Evolutionary conservation across 1,284 basidiomycete species (phyloP), one percentile per base, ranked within the genome.

Genomic region (Leccinum subfulvum): DNA sequence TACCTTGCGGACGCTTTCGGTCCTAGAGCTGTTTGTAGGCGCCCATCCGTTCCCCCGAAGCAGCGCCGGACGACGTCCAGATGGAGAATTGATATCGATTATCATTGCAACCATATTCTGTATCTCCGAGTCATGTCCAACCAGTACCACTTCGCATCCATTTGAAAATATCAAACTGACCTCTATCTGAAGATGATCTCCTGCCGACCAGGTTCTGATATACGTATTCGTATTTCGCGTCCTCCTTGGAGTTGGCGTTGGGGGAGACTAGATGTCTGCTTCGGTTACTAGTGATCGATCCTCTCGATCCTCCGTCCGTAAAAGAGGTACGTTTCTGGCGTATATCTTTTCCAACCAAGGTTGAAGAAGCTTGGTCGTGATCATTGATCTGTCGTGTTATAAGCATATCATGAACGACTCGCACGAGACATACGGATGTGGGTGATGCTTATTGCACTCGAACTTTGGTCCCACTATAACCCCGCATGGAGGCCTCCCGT

Each of bases 231-330:
- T 85, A 10, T 92, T 84, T 74, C 86, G 91, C 33, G 89, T 91
- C 61, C 71, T 92, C 18, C 84, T 91, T 55, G 90, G 89, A 0
- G 77, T 91, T 18, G 90, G 89, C 37, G 89, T 94, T 5, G 92
- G 92, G 28, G 92, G 90, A 28, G 92, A 94, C 75, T 93, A 93
- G 13, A 89, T 92, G 87, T 86, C 83, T 7, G 88, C 88, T 3
- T 83, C 84, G n/a, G 78, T 90, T 62, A 84, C 86, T 3, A 83
- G 81, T n/a, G 91, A 93, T 69, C 83, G 89, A 21, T 80, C 90
- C 2, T 84, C 84, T 69, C 83, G 89, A 21, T 80, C 90, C 2
- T 84, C 84, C 65, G 73, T 91, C 23, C 80, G 84, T 52, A 89
- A 90, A 61, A 84, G 91, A 28, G 91, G 91, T 6, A 87, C 88